A percentile compares a stretch with the other conserved stretches of the same genome.
Conservation (phyloP, 345 rosid species). For the Microcos paniculata region DNA sequence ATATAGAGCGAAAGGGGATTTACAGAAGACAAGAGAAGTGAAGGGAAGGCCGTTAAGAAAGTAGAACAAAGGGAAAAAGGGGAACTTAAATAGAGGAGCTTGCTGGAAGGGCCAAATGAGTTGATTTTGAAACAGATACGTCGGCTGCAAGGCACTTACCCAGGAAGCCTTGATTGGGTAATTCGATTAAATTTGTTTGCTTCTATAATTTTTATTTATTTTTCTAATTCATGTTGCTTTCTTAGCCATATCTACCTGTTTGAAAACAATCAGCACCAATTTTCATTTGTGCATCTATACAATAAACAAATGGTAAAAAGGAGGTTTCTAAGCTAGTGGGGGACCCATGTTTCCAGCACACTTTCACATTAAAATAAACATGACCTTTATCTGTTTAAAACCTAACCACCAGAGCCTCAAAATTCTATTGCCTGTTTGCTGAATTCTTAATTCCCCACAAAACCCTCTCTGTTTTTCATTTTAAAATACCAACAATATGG, state of each 20-base stretch:
- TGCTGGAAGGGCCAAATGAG: constrained; percentile 15
- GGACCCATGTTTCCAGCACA: constrained; percentile 23
- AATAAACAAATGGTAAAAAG: constrained; percentile 19
- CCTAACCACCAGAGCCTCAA: constrained; percentile 20
- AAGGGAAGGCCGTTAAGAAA: constrained; percentile 55
- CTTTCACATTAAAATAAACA: constrained; percentile 16
- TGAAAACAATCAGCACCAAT: constrained; percentile 39
- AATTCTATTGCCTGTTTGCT: constrained; percentile 3
- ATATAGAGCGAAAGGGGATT: constrained; percentile 12
- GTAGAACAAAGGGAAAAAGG: constrained; percentile 31
- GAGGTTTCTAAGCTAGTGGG: constrained; percentile 4
- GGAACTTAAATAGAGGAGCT: constrained; percentile 62
- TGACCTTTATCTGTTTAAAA: constrained; percentile 21
- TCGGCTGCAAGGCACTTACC: constrained; percentile 60
- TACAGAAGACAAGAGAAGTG: constrained; percentile 22
- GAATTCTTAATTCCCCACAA: neutral
- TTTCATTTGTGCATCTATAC: too few relatives aligned
- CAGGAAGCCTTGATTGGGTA: constrained; percentile 42
- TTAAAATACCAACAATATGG: neutral
- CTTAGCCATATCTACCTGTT: constrained; percentile 38
- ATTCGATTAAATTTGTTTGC: constrained; percentile 8
- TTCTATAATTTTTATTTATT: neutral
- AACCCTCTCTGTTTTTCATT: neutral
- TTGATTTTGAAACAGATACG: constrained; percentile 49
- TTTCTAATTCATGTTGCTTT: constrained; percentile 1